Base-by-base conservation (phyloP, 2,329 filamentous ascomycete genomes). In the Microdochium trichocladiopsis region DNA sequence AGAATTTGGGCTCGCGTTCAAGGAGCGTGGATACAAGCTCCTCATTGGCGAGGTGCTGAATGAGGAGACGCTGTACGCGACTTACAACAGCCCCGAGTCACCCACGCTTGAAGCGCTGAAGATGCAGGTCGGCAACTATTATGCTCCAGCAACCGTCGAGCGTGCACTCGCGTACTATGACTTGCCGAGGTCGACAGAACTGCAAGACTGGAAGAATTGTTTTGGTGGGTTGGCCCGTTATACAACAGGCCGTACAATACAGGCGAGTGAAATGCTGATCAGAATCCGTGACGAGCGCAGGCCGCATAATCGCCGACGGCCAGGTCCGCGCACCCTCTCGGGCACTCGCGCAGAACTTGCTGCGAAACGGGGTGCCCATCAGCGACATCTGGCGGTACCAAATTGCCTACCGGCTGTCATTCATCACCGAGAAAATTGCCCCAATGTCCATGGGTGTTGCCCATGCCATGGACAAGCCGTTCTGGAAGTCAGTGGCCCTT, bases 31-130 rank as follows among this genome's bases (percentile, higher is more conserved):
- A 1, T 63, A 70, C 47, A 65, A 61, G 3, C 51, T 76, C 1
- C 58, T 76, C 0, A 71, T 75, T 33, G 71, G 72, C 18, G 72
- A 75, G 55, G 68, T 75, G 24, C 53, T 63, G 0, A 72, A 75
- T 52, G 72, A 76, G 50, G 70, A 75, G 48, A 72, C 68, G 1
- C 57, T 76, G 0, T 74, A 76, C 53, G 66, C 67, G 0, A 66
- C 62, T 16, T 74, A 69, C 53, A 74, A 69, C 47, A 62, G 61
- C 12, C 72, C 65, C 2, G 60, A 58, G 3, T 62, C 66, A 36
- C 57, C 61, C 8, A 64, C 62, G 12, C 8, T 69, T 1, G 63
- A 68, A 1, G 68, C 67, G 0, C 59, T 75, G 4, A 56, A 61
- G 3, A 53, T 67, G 2, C 71, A 75, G 51, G 54, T 73, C 1